Percentiles rank a stretch among this genome's conserved stretches.
These are phyloP conservation scores for Asterella californica DNA, from an alignment of 225 moss, liverwort and hornwort species.

Conservation along the genomic window DNA sequence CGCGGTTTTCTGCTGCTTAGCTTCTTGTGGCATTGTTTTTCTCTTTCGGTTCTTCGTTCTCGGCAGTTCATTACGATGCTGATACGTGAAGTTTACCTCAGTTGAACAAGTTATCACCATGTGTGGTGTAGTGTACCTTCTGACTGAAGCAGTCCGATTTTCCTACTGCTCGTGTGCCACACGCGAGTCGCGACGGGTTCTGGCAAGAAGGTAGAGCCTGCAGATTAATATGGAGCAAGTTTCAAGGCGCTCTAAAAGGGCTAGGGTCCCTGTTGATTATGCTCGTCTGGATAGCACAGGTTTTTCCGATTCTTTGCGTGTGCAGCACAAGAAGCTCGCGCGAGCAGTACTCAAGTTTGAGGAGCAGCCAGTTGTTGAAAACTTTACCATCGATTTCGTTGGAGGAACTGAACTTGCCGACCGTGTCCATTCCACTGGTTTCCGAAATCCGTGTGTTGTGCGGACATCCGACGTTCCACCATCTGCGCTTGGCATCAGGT, in stretches of 20 bases:
- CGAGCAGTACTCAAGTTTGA: conserved; percentile 60
- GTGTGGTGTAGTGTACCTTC: background rate
- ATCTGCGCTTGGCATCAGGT: conserved; percentile 69
- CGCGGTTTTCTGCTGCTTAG: background rate
- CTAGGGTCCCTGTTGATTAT: conserved; percentile 63
- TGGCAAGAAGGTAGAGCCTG: background rate
- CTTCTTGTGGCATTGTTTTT: background rate
- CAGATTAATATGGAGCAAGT: conserved; percentile 40
- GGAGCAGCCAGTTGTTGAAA: conserved; percentile 42
- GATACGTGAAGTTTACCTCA: background rate
- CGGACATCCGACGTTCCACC: conserved; percentile 45
- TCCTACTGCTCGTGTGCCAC: background rate
- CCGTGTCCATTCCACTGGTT: conserved; percentile 57
- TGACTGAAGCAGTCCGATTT: background rate
- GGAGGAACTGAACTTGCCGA: conserved; percentile 46
- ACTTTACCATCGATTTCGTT: conserved; percentile 36
- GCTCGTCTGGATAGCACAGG: conserved; percentile 59
- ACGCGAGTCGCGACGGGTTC: background rate
- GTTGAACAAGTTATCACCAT: background rate
- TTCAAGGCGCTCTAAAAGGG: conserved; percentile 62
- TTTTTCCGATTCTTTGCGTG: conserved; percentile 59
- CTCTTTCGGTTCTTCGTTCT: background rate
- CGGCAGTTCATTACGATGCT: background rate
- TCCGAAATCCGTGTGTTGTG: conserved; percentile 67
- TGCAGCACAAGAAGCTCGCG: conserved; percentile 65